phyloP scores from a whole-genome alignment of 2,329 filamentous ascomycete genomes.

The Colletotrichum tanaceti region DNA sequence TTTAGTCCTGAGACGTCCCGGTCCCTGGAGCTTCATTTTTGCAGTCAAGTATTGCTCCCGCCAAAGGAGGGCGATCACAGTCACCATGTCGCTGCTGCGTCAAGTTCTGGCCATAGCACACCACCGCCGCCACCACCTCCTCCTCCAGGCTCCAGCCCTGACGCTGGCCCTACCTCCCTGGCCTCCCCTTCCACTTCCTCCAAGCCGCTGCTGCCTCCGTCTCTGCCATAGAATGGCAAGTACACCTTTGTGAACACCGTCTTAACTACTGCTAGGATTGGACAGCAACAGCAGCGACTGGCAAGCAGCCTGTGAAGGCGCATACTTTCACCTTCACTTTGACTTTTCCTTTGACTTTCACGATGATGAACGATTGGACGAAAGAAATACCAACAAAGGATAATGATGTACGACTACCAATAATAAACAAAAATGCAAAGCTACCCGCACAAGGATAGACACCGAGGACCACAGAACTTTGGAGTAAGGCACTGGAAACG shows the following conservation, averaged over 20 bases:
- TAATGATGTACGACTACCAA: constrained; percentile 34
- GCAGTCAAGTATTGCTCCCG: constrained; percentile 60
- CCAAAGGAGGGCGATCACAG: constrained; percentile 35
- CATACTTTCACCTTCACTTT: background rate
- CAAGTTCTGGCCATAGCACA: constrained; percentile 38
- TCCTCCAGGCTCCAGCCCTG: constrained; percentile 5
- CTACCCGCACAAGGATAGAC: background rate
- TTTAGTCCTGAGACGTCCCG: constrained; percentile 53
- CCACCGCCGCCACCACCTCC: constrained; percentile 24
- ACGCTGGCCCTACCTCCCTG: background rate
- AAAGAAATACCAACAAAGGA: constrained; percentile 20
- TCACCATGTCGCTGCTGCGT: constrained; percentile 31
- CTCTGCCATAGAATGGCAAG: constrained; percentile 17
- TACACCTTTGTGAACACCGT: background rate
- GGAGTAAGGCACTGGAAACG: background rate
- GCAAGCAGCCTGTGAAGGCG: background rate
- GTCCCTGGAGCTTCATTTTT: constrained; percentile 63
- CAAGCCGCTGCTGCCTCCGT: constrained; percentile 3
- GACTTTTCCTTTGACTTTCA: background rate
- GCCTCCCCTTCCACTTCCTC: constrained; percentile 2
- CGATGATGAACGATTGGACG: constrained; percentile 18
- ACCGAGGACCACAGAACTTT: constrained; percentile 17
- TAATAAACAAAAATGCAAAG: background rate
- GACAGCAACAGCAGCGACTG: background rate
- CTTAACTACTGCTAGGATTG: background rate